Percentiles rank a stretch among this genome's conserved stretches.
These are phyloP conservation scores for Russula griseocarnosa DNA, from an alignment of 768 basidiomycete species.

Conservation along the genomic window DNA sequence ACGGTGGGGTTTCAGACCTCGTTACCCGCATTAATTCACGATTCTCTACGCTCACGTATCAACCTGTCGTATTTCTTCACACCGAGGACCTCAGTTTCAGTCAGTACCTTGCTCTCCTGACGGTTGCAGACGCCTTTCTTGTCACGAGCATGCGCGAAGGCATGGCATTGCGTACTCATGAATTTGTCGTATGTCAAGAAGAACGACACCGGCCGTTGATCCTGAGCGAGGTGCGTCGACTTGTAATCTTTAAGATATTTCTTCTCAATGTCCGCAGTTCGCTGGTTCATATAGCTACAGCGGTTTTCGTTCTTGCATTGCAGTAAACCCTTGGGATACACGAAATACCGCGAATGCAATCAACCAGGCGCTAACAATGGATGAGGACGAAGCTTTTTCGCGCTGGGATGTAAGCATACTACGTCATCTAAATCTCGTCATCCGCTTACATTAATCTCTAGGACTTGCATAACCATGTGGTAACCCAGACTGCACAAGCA, in stretches of 20 bases:
- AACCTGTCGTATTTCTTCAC: conserved; percentile 82
- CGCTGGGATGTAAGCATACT: conserved; percentile 63
- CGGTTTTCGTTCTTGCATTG: conserved; percentile 82
- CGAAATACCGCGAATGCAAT: conserved; percentile 84
- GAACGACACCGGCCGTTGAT: conserved; percentile 63
- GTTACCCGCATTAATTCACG: conserved; percentile 79
- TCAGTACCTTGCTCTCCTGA: conserved; percentile 79
- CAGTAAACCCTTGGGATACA: conserved; percentile 82
- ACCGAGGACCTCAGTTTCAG: conserved; percentile 81
- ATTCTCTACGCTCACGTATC: conserved; percentile 82
- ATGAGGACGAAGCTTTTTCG: conserved; percentile 60
- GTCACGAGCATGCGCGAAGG: conserved; percentile 83
- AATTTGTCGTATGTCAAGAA: conserved; percentile 84
- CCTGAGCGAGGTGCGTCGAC: conserved; percentile 61
- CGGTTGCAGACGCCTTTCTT: conserved; percentile 80
- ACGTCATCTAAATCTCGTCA: background rate
- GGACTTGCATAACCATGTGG: conserved; percentile 82
- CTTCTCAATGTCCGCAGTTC: conserved; percentile 47
- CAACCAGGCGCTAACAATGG: conserved; percentile 71
- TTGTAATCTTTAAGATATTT: background rate
- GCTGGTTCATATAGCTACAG: conserved; percentile 83
- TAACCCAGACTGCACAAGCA: conserved; percentile 80
- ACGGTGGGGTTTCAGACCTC: conserved; percentile 68
- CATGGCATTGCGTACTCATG: conserved; percentile 79
- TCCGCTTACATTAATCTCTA: conserved; percentile 13